Evolutionary conservation across 495 filamentous ascomycete genomes (phyloP).

Genomic region (Amphirosellinia nigrospora): DNA sequence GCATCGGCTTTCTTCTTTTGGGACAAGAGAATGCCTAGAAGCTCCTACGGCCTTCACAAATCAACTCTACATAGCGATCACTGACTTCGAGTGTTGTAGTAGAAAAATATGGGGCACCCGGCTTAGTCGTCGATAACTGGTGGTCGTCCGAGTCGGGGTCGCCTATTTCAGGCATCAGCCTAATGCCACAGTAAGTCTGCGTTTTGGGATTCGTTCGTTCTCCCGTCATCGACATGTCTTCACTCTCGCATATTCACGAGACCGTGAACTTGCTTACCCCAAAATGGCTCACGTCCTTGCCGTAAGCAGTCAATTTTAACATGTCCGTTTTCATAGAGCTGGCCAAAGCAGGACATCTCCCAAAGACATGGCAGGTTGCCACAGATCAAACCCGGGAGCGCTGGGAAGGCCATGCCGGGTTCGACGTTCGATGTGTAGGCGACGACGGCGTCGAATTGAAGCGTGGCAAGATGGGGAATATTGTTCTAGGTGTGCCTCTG

Average conservation of each 20-base stretch:
- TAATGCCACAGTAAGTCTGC: constrained; percentile 54
- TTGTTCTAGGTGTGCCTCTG: constrained; percentile 81
- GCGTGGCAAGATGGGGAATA: constrained; percentile 83
- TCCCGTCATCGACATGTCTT: neutral
- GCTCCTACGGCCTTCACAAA: no score
- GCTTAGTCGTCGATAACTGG: constrained; percentile 88
- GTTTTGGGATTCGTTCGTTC: neutral
- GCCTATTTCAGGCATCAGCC: constrained; percentile 82
- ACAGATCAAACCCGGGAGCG: constrained; percentile 79
- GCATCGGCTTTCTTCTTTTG: no score
- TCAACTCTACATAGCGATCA: no score
- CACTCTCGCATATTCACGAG: neutral
- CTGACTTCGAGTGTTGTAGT: no score
- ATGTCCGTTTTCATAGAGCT: constrained; percentile 26
- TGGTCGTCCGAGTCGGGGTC: constrained; percentile 94
- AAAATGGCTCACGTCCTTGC: neutral
- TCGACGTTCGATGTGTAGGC: constrained; percentile 82
- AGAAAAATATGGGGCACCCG: constrained; percentile 62
- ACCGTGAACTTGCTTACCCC: neutral
- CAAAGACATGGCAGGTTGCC: constrained; percentile 38
- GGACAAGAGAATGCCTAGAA: no score
- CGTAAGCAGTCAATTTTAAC: constrained; percentile 3
- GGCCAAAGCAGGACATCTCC: constrained; percentile 48
- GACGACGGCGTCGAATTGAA: constrained; percentile 74
- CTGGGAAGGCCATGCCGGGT: constrained; percentile 88